A percentile compares a stretch with the other conserved stretches of the same genome.
These are phyloP conservation scores for Globisporangium carolinianum DNA, from an alignment of 352 stramenopile species.

Conservation along the genomic window DNA sequence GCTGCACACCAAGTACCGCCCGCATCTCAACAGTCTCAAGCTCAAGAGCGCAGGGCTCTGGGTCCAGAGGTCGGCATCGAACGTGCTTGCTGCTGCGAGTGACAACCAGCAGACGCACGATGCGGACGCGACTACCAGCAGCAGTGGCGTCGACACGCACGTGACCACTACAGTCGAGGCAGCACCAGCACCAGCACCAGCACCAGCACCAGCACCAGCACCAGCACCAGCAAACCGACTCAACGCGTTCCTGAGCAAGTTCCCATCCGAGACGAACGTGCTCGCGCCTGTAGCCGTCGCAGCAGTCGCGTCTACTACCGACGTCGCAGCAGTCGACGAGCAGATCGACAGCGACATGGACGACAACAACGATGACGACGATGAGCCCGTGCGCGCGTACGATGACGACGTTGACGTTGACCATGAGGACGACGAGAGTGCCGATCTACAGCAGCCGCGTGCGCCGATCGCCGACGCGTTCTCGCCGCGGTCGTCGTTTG, in stretches of 20 bases:
- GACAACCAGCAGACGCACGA: conserved; percentile 8
- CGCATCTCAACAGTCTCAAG: conserved; percentile 4
- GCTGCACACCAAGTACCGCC: conserved; percentile 51
- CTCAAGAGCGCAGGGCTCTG: conserved; percentile 4
- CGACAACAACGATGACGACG: conserved; percentile 4
- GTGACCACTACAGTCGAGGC: too few relatives aligned
- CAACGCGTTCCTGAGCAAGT: conserved; percentile 62
- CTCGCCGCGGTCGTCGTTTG: conserved; percentile 10
- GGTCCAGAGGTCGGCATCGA: conserved; percentile 3
- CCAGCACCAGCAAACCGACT: conserved; percentile 16
- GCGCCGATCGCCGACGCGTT: not conserved
- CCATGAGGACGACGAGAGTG: conserved; percentile 1
- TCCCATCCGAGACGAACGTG: conserved; percentile 27
- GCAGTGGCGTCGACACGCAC: too few relatives aligned
- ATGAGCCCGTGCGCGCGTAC: conserved; percentile 8
- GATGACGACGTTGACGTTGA: conserved; percentile 4
- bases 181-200: not conserved
- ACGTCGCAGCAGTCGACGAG: not conserved
- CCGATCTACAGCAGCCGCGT: conserved; percentile 1
- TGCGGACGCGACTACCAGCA: not conserved
- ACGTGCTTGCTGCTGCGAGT: conserved; percentile 2
- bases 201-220: not conserved
- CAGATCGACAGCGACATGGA: conserved; percentile 2
- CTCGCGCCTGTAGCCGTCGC: conserved; percentile 11
- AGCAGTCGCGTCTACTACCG: conserved; percentile 7